These are phyloP conservation scores for Begonia loranthoides DNA, from an alignment of 306 rosid species.

Conservation along the genomic window DNA sequence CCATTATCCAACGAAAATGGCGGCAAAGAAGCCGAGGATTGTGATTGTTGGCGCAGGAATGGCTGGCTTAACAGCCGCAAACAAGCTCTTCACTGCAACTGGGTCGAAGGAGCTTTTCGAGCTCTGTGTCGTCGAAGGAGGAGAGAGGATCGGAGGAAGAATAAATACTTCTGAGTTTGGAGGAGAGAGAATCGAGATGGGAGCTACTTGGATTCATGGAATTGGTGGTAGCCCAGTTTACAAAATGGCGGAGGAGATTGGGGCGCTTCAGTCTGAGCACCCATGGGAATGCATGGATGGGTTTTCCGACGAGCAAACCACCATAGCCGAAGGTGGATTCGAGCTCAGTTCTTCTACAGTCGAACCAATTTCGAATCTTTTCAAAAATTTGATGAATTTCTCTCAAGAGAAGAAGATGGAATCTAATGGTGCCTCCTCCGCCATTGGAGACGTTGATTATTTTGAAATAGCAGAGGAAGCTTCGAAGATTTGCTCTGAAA, in stretches of 20 bases:
- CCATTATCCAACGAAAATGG: slow-evolving; percentile 32
- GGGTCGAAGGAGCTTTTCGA: slow-evolving; percentile 48
- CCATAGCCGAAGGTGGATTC: slow-evolving; percentile 77
- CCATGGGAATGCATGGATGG: slow-evolving; percentile 99
- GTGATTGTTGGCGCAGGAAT: slow-evolving; percentile 95
- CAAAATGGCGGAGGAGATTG: slow-evolving; percentile 57
- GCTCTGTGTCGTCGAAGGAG: slow-evolving; percentile 74
- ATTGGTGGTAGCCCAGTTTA: slow-evolving; percentile 79
- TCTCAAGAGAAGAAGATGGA: slow-evolving; percentile 35
- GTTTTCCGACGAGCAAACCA: slow-evolving; percentile 31
- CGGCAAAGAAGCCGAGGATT: slow-evolving; percentile 58
- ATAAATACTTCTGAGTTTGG: slow-evolving; percentile 81
- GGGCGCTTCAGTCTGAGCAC: slow-evolving; percentile 57
- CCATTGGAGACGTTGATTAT: too few species aligned
- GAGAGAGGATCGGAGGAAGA: slow-evolving; percentile 84
- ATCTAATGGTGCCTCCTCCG: too few species aligned
- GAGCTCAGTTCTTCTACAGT: slow-evolving; percentile 30
- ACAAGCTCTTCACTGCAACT: slow-evolving; percentile 55
- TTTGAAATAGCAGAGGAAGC: too few species aligned
- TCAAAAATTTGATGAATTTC: slow-evolving; percentile 57
- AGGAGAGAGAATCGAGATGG: slow-evolving; percentile 89
- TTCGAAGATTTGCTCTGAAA: slow-evolving; percentile 4
- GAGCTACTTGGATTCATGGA: slow-evolving; percentile 99
- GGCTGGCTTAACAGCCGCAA: slow-evolving; percentile 95
- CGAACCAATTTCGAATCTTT: slow-evolving; percentile 51